phyloP scores from a whole-genome alignment of 768 basidiomycete species.

The Boletus edulis region DNA sequence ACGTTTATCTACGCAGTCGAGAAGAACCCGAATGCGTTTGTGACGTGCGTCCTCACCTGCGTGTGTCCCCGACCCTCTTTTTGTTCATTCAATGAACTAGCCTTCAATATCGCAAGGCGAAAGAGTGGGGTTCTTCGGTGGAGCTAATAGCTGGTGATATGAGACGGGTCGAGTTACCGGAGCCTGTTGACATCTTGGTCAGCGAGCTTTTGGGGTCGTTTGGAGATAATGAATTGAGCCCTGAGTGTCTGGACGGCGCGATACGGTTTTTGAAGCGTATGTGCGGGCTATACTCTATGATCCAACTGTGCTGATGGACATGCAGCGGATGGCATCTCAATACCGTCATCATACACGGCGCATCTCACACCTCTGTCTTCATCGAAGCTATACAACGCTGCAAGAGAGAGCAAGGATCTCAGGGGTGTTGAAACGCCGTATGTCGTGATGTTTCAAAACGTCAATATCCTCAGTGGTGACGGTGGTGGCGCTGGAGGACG shows the following conservation, averaged over 20 bases:
- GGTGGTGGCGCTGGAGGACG: conserved; percentile 57
- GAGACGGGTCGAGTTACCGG: conserved; percentile 79
- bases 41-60: conserved; percentile 67
- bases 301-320: conserved; percentile 9
- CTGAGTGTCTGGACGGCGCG: conserved; percentile 96
- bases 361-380: conserved; percentile 94
- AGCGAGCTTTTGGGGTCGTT: conserved; percentile 96
- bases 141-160: conserved; percentile 92
- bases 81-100: conserved; percentile 40
- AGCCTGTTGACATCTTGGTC: conserved; percentile 88
- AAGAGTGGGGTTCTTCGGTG: conserved; percentile 83
- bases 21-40: conserved; percentile 94
- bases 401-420: conserved; percentile 58
- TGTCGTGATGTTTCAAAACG: conserved; percentile 97
- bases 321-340: conserved; percentile 88
- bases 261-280: conserved; percentile 88
- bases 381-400: conserved; percentile 87
- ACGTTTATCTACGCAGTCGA: conserved; percentile 85
- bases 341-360: conserved; percentile 94
- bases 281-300: conserved; percentile 3
- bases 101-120: conserved; percentile 75
- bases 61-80: conserved; percentile 5
- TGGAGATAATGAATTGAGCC: conserved; percentile 97
- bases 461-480: conserved; percentile 82
- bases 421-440: conserved; percentile 93